Evolutionary conservation across 257 asterid species (phyloP).

Genomic region (Datura wrightii): DNA sequence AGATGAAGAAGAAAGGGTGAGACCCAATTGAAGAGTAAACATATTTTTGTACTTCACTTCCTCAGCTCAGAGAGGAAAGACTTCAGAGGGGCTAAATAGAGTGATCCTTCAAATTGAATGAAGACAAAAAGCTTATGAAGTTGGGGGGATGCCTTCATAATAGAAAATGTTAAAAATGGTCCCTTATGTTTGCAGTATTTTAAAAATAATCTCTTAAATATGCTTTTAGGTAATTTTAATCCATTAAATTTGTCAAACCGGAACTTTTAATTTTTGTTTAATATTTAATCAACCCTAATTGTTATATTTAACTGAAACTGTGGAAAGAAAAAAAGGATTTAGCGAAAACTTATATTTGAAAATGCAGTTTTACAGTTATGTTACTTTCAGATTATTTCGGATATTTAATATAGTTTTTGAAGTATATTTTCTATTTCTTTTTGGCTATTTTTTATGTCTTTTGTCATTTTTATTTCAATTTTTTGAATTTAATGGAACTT

Average conservation of each 20-base stretch:
- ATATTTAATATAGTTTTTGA: neutral
- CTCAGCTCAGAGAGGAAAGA: neutral
- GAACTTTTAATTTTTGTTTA: neutral
- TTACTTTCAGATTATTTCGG: neutral
- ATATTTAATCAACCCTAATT: neutral
- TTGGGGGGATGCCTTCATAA: neutral
- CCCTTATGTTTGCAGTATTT: neutral
- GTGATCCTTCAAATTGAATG: neutral
- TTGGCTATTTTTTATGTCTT: neutral
- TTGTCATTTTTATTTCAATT: neutral
- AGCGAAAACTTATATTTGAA: neutral
- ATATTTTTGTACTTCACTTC: constrained; percentile 38
- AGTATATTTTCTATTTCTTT: neutral
- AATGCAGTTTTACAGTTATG: neutral
- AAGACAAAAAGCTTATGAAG: neutral
- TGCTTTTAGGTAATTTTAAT: too few relatives aligned
- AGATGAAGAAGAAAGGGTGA: constrained; percentile 38
- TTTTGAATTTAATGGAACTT: neutral
- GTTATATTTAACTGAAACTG: neutral
- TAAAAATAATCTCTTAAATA: too few relatives aligned
- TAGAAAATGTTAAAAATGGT: neutral
- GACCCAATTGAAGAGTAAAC: constrained; percentile 57
- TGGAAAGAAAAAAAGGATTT: neutral
- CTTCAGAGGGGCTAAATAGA: neutral
- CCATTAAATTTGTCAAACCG: too few relatives aligned